phyloP scores from a whole-genome alignment of 176 grass and related monocot genomes.

The Echinochloa phyllopogon region DNA sequence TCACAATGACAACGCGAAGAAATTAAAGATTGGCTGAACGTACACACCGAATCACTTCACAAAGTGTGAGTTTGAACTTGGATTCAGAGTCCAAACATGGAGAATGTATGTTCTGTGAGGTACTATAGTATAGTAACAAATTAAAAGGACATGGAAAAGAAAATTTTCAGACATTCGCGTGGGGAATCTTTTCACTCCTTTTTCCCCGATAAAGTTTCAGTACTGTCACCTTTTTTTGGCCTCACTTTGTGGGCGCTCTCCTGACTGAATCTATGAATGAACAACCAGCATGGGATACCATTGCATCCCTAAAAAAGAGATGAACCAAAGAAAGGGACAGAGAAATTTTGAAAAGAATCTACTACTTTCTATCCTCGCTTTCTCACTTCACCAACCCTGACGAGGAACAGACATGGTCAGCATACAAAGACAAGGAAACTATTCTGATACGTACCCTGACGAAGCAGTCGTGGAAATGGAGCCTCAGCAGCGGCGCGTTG shows the following conservation, averaged over 20 bases:
- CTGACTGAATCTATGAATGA: neutral
- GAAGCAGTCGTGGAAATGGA: conserved; percentile 93
- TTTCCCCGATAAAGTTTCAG: conserved; percentile 3
- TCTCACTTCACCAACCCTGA: too few species aligned
- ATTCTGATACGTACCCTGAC: conserved; percentile 57
- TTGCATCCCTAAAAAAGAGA: neutral
- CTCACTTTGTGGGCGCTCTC: neutral
- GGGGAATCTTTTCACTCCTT: conserved; percentile 20
- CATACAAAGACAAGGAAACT: too few species aligned
- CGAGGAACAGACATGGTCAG: neutral
- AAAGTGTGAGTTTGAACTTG: neutral
- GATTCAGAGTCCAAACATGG: neutral
- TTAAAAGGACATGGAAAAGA: neutral
- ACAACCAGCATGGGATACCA: conserved; percentile 3
- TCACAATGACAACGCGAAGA: too few species aligned
- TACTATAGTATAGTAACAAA: neutral
- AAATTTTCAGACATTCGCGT: neutral
- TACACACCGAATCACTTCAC: neutral
- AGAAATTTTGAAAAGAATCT: neutral
- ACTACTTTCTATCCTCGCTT: neutral
- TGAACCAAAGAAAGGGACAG: neutral
- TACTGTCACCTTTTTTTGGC: neutral
- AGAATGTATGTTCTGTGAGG: neutral
- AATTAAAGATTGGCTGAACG: neutral
- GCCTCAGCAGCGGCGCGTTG: conserved; percentile 57